phyloP scores from a whole-genome alignment of 208 protist species.

The Zelonia costaricensis region DNA sequence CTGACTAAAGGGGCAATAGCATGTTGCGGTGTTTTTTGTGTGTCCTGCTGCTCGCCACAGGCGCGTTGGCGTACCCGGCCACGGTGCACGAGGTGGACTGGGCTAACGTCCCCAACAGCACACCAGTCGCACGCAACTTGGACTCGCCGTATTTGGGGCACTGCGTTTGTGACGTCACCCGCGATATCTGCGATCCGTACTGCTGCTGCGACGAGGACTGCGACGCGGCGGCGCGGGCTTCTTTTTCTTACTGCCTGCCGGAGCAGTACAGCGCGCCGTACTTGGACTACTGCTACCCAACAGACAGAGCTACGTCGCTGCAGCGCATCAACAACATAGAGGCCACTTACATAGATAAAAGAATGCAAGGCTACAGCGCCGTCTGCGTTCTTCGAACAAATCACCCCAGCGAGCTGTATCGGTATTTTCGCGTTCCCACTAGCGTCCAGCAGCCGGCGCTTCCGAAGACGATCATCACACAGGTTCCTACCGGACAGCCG shows the following conservation, averaged over 20 bases:
- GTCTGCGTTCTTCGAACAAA: constrained; percentile 71
- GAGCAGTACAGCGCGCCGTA: constrained; percentile 50
- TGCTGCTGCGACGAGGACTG: constrained; percentile 85
- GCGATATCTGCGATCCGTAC: constrained; percentile 66
- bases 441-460: constrained; percentile 31
- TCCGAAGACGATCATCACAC: not conserved
- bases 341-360: constrained; percentile 43
- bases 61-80: constrained; percentile 29
- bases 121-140: constrained; percentile 45
- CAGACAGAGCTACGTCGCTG: constrained; percentile 36
- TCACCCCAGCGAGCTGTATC: constrained; percentile 54
- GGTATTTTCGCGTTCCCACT: constrained; percentile 70
- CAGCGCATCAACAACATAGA: constrained; percentile 45
- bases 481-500: not conserved
- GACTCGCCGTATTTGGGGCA: constrained; percentile 75
- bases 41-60: constrained; percentile 1
- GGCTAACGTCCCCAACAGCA: constrained; percentile 32
- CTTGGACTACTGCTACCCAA: constrained; percentile 57
- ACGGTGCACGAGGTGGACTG: constrained; percentile 42
- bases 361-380: constrained; percentile 28
- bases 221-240: constrained; percentile 16
- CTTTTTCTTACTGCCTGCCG: constrained; percentile 58
- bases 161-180: constrained; percentile 75
- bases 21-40: constrained; percentile 2
- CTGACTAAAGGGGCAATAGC: no score